Evolutionary conservation across 2,329 filamentous ascomycete species (phyloP), one percentile per base, ranked within the genome.

Genomic region (Xylaria digitata): DNA sequence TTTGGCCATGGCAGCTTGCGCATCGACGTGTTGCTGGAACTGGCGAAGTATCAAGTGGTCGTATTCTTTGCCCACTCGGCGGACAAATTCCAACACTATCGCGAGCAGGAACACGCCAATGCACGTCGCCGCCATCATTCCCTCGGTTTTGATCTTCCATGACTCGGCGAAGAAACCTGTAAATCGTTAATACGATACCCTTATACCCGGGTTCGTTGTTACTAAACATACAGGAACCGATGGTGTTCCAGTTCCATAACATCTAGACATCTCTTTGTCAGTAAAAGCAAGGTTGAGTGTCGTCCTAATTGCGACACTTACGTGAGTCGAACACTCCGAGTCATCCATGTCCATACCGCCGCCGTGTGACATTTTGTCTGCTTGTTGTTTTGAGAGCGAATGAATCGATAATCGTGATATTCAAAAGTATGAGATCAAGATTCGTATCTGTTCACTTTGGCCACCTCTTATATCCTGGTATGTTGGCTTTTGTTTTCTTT

Each of bases 231-330:
- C 81, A 82, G 37, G 80, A 75, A 61, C 80, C 80, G 64, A 80
- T 75, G 0, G 79, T 81, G 68, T 81, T 77, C 79, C 80, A 82
- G 70, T 82, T 82, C 79, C 80, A 82, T 19, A 82, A 71, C 81
- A 83, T 83, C 81, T 82, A 63, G 32, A 57, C 15, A 61, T 54
- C 26, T 61, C 34, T 61, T n/a, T 21, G 53, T 66, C 21, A 66
- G 70, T 59, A 45, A 57, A 56, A 53, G 48, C 64, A 59, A 63
- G 66, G 17, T 52, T 52, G 26, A 50, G 59, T 34, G 54, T 58
- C 17, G n/a, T 32, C 5, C 7, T 13, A 23, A 30, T 11, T 6
- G 8, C 26, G 8, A 21, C 15, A 63, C 69, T 58, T 11, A 69
- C 69, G 17, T 59, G 58, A 26, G 62, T 61, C n/a, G 55, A 30